A percentile compares a stretch with the other conserved stretches of the same genome.
Conservation (phyloP, 140 eudicot species). For the Flaveria floridana region DNA sequence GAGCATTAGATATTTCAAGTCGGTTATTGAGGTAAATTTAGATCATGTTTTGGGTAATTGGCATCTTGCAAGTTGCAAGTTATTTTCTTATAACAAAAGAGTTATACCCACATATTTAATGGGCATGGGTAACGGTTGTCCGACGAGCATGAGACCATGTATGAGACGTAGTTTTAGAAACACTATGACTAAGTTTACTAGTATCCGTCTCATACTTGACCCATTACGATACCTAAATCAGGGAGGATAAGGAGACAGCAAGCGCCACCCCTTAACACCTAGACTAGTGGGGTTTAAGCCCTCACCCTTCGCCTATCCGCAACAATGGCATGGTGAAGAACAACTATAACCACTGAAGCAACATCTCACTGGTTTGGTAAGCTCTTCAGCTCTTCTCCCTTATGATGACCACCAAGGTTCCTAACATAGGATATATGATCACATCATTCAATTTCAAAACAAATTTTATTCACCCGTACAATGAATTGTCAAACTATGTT, state of each 20-base stretch:
- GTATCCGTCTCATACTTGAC: neutral
- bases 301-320: neutral
- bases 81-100: too few relatives aligned
- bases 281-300: neutral
- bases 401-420: neutral
- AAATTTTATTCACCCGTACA: slow-evolving; percentile 13
- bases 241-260: neutral
- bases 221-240: neutral
- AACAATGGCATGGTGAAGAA: neutral
- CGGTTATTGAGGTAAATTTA: neutral
- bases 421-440: neutral
- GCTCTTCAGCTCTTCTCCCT: too few relatives aligned
- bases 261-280: neutral
- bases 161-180: neutral
- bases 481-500: slow-evolving; percentile 6
- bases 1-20: neutral
- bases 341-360: too few relatives aligned
- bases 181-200: too few relatives aligned
- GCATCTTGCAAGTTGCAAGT: neutral
- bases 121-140: neutral
- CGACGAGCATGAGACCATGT: neutral
- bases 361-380: too few relatives aligned
- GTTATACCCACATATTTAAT: too few relatives aligned
- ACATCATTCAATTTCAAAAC: slow-evolving; percentile 4
- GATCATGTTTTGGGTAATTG: neutral